Evolutionary conservation across 2,329 filamentous ascomycete species (phyloP).

Genomic region (Tetracladium maxilliforme): DNA sequence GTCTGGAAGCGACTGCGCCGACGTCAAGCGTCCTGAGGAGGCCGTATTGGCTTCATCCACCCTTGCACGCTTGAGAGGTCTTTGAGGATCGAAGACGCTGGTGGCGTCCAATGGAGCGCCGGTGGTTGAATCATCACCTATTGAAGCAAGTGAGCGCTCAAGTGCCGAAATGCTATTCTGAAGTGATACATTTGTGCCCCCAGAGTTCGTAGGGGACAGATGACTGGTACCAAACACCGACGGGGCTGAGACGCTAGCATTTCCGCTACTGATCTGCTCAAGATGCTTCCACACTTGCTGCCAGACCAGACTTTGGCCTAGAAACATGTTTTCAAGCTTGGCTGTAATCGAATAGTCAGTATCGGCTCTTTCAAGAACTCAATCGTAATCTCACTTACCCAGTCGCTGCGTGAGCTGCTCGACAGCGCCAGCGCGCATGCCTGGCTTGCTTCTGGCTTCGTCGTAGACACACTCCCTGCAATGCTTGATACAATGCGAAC

Average conservation of each 20-base stretch:
- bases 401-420: constrained; percentile 16
- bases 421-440: constrained; percentile 15
- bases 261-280: constrained; percentile 1
- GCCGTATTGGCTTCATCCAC: background rate
- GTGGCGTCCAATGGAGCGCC: no score
- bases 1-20: constrained; percentile 2
- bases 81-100: no score
- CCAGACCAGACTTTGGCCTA: constrained; percentile 7
- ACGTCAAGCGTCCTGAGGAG: background rate
- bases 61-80: constrained; percentile 4
- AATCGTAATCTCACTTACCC: constrained; percentile 11
- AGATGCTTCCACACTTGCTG: constrained; percentile 9
- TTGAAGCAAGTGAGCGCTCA: constrained; percentile 11
- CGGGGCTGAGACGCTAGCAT: background rate
- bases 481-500: constrained; percentile 20
- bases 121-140: constrained; percentile 8
- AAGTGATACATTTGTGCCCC: constrained; percentile 4
- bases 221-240: no score
- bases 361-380: no score
- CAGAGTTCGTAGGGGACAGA: no score
- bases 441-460: constrained; percentile 13
- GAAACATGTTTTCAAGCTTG: constrained; percentile 8
- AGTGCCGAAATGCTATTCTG: constrained; percentile 7
- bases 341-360: background rate
- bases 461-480: constrained; percentile 15